These are phyloP conservation scores for Blastocystis sp. DNA, from an alignment of 352 stramenopile species.

Conservation along the genomic window DNA sequence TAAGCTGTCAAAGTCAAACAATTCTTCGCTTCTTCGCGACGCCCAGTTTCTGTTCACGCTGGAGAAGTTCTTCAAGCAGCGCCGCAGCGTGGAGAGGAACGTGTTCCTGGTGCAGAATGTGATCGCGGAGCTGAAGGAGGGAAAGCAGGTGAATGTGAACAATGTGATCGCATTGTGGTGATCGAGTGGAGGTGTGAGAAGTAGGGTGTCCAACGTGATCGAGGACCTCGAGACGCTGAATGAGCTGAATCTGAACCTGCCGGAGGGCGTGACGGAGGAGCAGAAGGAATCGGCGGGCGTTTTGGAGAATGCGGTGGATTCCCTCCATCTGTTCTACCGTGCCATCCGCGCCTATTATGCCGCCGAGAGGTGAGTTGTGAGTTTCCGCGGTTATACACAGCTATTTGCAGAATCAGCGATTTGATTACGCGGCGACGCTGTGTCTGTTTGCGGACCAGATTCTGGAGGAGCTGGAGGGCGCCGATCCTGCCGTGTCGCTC, in stretches of 20 bases:
- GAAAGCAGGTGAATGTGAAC: background rate
- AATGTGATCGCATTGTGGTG: conserved; percentile 30
- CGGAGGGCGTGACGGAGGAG: background rate
- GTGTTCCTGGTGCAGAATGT: background rate
- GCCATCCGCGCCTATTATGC: background rate
- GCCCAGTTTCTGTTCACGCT: background rate
- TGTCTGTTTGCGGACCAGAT: conserved; percentile 31
- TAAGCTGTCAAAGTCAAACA: background rate
- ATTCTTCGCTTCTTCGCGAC: background rate
- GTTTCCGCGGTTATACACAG: background rate
- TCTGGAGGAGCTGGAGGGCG: background rate
- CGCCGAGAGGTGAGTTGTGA: background rate
- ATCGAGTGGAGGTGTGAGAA: too few species aligned
- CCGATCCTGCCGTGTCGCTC: background rate
- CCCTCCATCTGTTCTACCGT: conserved; percentile 15
- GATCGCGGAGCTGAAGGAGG: background rate
- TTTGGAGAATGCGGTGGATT: background rate
- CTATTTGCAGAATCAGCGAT: background rate
- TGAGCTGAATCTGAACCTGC: background rate
- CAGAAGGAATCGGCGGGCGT: background rate
- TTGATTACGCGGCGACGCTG: conserved; percentile 24
- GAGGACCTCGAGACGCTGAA: conserved; percentile 13
- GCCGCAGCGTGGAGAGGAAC: conserved; percentile 12
- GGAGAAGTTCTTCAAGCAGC: conserved; percentile 23
- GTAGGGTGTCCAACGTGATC: conserved; percentile 16